Percentiles rank a stretch among this genome's conserved stretches.
Evolutionary conservation across 495 filamentous ascomycete genomes (phyloP).

Genomic region (Penicillium turbatum): DNA sequence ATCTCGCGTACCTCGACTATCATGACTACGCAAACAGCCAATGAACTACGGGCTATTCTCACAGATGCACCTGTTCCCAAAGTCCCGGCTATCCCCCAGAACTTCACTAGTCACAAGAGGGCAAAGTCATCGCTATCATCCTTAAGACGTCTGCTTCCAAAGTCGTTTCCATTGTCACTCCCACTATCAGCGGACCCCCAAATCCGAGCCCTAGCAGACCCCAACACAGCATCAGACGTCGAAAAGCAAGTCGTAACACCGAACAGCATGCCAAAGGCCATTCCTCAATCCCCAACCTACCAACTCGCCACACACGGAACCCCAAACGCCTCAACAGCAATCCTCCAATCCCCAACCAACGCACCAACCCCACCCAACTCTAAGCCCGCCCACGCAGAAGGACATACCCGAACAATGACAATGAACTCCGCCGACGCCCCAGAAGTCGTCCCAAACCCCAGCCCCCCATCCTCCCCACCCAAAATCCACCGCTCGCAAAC

Average conservation of each 20-base stretch:
- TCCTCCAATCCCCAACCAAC: constrained; percentile 1
- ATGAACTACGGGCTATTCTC: constrained; percentile 18
- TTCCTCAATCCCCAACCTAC: not conserved
- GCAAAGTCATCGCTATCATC: constrained; percentile 41
- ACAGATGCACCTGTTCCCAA: constrained; percentile 24
- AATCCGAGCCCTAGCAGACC: constrained; percentile 38
- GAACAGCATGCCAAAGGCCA: not conserved
- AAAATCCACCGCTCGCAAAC: constrained; percentile 33
- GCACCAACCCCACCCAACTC: not conserved
- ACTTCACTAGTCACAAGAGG: constrained; percentile 24
- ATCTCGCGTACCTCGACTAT: constrained; percentile 36
- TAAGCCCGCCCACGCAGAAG: constrained; percentile 4
- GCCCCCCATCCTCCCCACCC: constrained; percentile 21
- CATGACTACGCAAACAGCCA: constrained; percentile 19
- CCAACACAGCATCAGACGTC: constrained; percentile 26
- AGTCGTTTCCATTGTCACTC: constrained; percentile 27
- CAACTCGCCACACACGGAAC: not conserved
- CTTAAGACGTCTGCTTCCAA: constrained; percentile 36
- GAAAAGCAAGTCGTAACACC: constrained; percentile 30
- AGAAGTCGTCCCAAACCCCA: constrained; percentile 28
- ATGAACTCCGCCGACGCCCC: constrained; percentile 41
- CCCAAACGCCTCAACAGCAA: not conserved
- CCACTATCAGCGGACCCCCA: constrained; percentile 42
- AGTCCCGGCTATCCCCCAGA: constrained; percentile 19
- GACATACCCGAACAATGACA: constrained; percentile 30